A percentile compares a stretch with the other conserved stretches of the same genome.
phyloP scores from a whole-genome alignment of 2,329 filamentous ascomycete species.

The Geoglossum cookeanum region DNA sequence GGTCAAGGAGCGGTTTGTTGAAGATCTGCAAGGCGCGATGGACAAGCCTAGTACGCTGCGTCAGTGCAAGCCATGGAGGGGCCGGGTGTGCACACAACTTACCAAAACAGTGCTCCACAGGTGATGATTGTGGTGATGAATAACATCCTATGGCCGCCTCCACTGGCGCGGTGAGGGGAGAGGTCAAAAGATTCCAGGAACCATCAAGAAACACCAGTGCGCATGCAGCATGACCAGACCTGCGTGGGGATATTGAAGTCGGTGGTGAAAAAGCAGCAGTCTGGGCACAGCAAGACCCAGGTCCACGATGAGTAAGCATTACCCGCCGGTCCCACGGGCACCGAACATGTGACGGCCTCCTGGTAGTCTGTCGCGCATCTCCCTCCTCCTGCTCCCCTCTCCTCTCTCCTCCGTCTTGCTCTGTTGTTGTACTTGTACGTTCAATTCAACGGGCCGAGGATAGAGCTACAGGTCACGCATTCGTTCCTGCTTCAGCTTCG shows the following conservation, averaged over 20 bases:
- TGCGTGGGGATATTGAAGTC: no score
- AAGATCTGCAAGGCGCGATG: conserved; percentile 77
- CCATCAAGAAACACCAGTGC: neutral
- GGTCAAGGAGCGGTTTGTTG: conserved; percentile 73
- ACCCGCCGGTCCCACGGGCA: neutral
- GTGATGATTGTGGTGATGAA: conserved; percentile 1
- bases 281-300: no score
- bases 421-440: neutral
- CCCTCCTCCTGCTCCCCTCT: no score
- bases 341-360: neutral
- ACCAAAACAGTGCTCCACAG: conserved; percentile 5
- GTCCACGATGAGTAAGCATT: neutral
- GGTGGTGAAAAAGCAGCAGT: no score
- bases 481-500: neutral
- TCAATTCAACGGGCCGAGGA: neutral
- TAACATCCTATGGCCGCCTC: neutral
- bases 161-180: neutral
- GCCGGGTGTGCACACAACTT: neutral
- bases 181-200: neutral
- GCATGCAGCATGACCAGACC: neutral
- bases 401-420: neutral
- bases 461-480: neutral
- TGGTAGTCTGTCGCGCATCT: neutral
- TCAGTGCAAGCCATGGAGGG: neutral
- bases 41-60: conserved; percentile 41